Evolutionary conservation across 1,284 basidiomycete species (phyloP), one percentile per base, ranked within the genome.

Genomic region (Boletellus deceptivus): DNA sequence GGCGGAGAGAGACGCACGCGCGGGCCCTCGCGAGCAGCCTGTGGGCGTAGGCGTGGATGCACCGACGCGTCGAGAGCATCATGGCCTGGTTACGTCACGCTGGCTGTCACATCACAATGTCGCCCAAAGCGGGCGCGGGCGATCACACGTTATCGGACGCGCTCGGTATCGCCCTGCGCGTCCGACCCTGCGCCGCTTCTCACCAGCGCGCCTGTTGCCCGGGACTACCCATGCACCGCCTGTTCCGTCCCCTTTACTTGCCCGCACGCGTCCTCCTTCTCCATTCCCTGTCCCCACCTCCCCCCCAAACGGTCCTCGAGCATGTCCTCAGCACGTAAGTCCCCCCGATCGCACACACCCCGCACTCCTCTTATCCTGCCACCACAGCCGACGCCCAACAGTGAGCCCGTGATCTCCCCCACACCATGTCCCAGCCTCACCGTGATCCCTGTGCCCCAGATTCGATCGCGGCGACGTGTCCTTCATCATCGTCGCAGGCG

Each of bases 401-500:
- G 64, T 66, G 27, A 65, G 64, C 51, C 46, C 45, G 57, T 52
- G n/a, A 41, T 17, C 16, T 36, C 22, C 18, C 24, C 33, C 16
- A 17, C 24, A 34, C 31, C 17, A 24, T 54, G 48, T 45, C 35
- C 43, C 5, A 20, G 20, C 39, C 27, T 55, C 43, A 59, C 24
- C 25, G 11, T 53, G 24, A 38, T 53, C 44, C 48, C 46, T 45
- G 11, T 33, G 27, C 33, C 43, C 25, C 53, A 79, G 76, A 56
- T 87, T 80, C 66, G 77, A 86, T 64, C 74, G 80, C 34, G 89
- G 89, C 51, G 88, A 93, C 71, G 72, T 91, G 33, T 74, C 85
- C 11, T 91, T 89, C 69, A 83, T 94, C 52, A 79, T 91, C 24
- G 73, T 89, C 20, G 84, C 86, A 53, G 89, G 88, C 11, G 87